phyloP scores from a whole-genome alignment of 306 rosid species.

The Hippophae rhamnoides region DNA sequence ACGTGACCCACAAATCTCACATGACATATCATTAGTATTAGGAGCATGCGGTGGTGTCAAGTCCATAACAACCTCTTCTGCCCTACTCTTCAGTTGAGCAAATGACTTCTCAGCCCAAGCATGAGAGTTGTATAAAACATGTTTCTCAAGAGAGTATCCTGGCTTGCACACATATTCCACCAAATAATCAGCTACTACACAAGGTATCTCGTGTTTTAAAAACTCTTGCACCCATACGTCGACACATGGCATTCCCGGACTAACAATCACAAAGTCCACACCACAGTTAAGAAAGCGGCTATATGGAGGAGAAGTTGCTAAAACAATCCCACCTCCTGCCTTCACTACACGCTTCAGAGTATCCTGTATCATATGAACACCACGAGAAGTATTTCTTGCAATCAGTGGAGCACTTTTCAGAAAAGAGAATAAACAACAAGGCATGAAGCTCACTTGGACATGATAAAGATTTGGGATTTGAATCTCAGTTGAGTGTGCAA shows the following conservation, averaged over 20 bases:
- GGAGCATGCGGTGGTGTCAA: constrained; percentile 17
- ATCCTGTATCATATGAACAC: constrained; percentile 39
- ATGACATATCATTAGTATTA: constrained; percentile 34
- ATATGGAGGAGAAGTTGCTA: constrained; percentile 95
- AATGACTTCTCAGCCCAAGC: constrained; percentile 70
- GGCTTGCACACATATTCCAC: constrained; percentile 91
- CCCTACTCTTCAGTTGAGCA: constrained; percentile 35
- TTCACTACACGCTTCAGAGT: constrained; percentile 84
- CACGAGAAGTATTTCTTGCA: too few relatives aligned
- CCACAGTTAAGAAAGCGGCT: constrained; percentile 53
- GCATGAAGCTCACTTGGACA: too few relatives aligned
- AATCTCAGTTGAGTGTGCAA: too few relatives aligned
- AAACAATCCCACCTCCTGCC: constrained; percentile 78
- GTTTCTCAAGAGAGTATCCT: constrained; percentile 66
- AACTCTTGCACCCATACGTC: constrained; percentile 91
- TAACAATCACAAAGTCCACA: constrained; percentile 64
- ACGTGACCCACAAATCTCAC: constrained; percentile 54
- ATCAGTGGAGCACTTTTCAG: too few relatives aligned
- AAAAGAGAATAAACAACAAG: too few relatives aligned
- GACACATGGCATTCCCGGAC: constrained; percentile 74
- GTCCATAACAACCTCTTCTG: constrained; percentile 49
- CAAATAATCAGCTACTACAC: constrained; percentile 78
- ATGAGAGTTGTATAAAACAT: constrained; percentile 56
- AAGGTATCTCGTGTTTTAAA: constrained; percentile 74
- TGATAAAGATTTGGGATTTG: too few relatives aligned